Conservation (phyloP, 2,329 filamentous ascomycete genomes). For the Zalaria sp. region DNA sequence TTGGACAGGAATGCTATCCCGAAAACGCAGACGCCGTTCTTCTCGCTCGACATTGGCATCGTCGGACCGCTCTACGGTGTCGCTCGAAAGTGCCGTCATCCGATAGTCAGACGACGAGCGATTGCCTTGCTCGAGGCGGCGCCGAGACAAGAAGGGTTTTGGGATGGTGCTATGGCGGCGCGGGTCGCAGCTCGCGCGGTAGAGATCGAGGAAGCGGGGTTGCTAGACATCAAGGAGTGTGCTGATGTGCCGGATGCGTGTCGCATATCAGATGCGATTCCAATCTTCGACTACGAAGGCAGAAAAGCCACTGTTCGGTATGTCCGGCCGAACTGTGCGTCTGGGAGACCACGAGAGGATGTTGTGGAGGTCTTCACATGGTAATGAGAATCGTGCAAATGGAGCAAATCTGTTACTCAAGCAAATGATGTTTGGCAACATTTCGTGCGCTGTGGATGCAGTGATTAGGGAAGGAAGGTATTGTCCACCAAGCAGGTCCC, state of each 20-base stretch:
- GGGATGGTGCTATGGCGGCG: slow-evolving; percentile 8
- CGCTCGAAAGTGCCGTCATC: slow-evolving; percentile 12
- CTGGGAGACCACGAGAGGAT: neutral
- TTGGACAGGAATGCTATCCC: neutral
- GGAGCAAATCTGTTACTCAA: too few relatives aligned
- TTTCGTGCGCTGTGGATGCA: too few relatives aligned
- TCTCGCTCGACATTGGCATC: slow-evolving; percentile 14
- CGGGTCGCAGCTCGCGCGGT: slow-evolving; percentile 16
- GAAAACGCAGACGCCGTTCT: slow-evolving; percentile 6
- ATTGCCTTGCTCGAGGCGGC: slow-evolving; percentile 9
- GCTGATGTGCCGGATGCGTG: neutral
- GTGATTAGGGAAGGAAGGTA: too few relatives aligned
- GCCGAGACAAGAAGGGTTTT: slow-evolving; percentile 10
- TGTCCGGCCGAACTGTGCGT: neutral
- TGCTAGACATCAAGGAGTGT: neutral
- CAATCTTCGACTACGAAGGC: neutral
- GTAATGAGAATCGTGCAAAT: neutral
- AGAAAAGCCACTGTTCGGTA: neutral
- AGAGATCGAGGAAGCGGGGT: slow-evolving; percentile 13
- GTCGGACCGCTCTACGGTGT: slow-evolving; percentile 12
- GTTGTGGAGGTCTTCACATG: neutral
- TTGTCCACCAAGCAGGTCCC: too few relatives aligned
- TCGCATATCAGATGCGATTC: neutral
- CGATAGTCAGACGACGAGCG: slow-evolving; percentile 9
- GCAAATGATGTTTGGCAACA: too few relatives aligned